Percentiles rank a stretch among this genome's conserved stretches.
Conservation (phyloP, 2,329 filamentous ascomycete species). For the Simplicillium aogashimaense region DNA sequence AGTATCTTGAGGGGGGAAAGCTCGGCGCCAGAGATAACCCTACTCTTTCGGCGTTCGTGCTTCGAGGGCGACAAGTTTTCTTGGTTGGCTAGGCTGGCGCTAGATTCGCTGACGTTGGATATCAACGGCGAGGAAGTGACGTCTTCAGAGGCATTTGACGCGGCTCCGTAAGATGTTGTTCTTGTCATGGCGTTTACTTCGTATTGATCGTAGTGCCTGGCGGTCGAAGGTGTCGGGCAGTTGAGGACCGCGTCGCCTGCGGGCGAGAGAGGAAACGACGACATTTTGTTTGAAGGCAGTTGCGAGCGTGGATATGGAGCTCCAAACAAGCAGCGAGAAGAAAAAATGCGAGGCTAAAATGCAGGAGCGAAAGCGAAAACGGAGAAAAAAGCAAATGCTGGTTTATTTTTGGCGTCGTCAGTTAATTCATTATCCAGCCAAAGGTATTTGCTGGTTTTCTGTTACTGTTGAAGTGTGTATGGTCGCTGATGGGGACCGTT, state of each 20-base stretch:
- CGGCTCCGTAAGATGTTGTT: background rate
- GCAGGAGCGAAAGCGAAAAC: no score
- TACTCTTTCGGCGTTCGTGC: constrained; percentile 33
- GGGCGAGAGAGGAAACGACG: constrained; percentile 16
- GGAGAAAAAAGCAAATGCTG: no score
- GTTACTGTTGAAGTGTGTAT: no score
- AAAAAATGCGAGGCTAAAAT: no score
- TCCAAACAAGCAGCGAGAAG: no score
- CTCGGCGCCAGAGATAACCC: constrained; percentile 46
- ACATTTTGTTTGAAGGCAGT: constrained; percentile 8
- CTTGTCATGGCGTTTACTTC: constrained; percentile 12
- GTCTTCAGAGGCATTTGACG: constrained; percentile 1
- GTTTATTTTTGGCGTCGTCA: no score
- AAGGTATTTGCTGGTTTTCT: no score
- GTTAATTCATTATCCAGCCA: no score
- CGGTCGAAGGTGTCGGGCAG: constrained; percentile 13
- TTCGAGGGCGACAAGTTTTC: constrained; percentile 23
- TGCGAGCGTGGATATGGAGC: no score
- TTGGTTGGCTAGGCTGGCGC: background rate
- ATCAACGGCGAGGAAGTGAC: constrained; percentile 29
- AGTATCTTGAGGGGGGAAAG: constrained; percentile 50
- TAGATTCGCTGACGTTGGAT: constrained; percentile 29
- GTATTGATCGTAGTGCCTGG: constrained; percentile 12
- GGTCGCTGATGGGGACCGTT: no score
- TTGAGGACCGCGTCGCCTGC: constrained; percentile 15